A percentile compares a stretch with the other conserved stretches of the same genome.
phyloP scores from a whole-genome alignment of 306 rosid genomes.

The Vachellia collinsii region DNA sequence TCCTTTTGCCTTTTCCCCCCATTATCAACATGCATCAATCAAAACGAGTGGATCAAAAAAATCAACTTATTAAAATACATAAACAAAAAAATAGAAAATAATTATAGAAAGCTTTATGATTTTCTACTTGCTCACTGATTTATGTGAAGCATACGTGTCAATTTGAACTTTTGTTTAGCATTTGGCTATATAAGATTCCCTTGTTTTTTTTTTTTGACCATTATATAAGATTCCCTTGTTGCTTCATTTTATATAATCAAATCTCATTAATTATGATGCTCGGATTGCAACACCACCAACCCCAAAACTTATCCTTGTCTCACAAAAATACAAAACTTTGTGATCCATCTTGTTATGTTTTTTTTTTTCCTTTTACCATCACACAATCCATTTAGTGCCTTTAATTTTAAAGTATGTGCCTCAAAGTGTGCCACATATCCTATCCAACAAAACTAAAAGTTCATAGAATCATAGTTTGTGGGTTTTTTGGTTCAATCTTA shows the following conservation, averaged over 20 bases:
- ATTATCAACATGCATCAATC: constrained; percentile 23
- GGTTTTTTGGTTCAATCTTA: not conserved
- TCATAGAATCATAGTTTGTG: not conserved
- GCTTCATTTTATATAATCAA: not conserved
- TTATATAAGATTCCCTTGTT: too few relatives aligned
- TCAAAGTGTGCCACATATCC: not conserved
- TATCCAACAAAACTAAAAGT: not conserved
- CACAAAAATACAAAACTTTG: not conserved
- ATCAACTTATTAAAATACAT: not conserved
- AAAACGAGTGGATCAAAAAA: not conserved
- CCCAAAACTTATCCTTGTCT: constrained; percentile 33
- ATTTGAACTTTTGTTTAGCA: constrained; percentile 27
- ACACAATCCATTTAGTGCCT: constrained; percentile 27
- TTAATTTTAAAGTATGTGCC: constrained; percentile 20
- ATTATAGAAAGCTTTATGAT: not conserved
- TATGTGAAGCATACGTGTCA: not conserved
- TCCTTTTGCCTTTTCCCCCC: constrained; percentile 11
- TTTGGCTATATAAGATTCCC: constrained; percentile 50
- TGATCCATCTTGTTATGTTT: constrained; percentile 2
- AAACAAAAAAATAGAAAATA: not conserved
- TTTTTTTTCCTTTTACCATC: too few relatives aligned
- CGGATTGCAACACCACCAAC: constrained; percentile 40
- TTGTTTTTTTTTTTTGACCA: too few relatives aligned
- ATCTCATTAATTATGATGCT: constrained; percentile 27
- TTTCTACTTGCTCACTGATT: not conserved